phyloP scores from a whole-genome alignment of 345 rosid genomes.

The Punica granatum region DNA sequence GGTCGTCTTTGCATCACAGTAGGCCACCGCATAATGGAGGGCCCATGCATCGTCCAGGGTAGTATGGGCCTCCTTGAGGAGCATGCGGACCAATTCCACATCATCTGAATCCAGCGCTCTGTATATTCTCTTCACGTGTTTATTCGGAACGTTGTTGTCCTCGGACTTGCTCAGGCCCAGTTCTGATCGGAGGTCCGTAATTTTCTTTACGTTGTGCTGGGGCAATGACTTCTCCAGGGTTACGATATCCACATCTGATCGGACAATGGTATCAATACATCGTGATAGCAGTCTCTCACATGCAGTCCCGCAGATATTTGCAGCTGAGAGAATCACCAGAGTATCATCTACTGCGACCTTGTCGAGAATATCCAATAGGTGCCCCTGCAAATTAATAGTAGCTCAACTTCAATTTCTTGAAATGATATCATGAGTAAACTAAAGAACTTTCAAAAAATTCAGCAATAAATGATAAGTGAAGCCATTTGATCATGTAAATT shows the following conservation, averaged over 20 bases:
- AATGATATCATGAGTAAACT: not conserved
- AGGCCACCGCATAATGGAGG: constrained; percentile 77
- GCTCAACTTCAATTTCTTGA: not conserved
- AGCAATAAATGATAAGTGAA: not conserved
- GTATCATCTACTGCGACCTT: constrained; percentile 49
- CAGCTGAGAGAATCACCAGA: constrained; percentile 51
- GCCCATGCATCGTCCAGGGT: constrained; percentile 63
- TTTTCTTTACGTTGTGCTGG: constrained; percentile 36
- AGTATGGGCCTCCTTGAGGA: constrained; percentile 56
- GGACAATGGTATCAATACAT: constrained; percentile 43
- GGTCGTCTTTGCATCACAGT: constrained; percentile 69
- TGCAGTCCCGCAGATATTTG: constrained; percentile 39
- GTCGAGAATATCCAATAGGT: constrained; percentile 53
- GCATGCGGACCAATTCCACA: constrained; percentile 74
- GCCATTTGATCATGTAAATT: not conserved
- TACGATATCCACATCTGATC: constrained; percentile 49
- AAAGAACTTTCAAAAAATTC: not conserved
- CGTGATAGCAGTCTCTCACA: constrained; percentile 44
- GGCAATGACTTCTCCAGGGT: constrained; percentile 65
- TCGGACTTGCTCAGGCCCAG: constrained; percentile 30
- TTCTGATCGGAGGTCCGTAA: constrained; percentile 32
- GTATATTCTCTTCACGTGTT: constrained; percentile 53
- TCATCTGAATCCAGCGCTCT: constrained; percentile 85
- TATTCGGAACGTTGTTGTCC: constrained; percentile 27
- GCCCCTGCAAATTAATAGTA: constrained; percentile 42